These are phyloP conservation scores for Fusarium citri DNA, from an alignment of 2,329 filamentous ascomycete species.

Conservation along the genomic window DNA sequence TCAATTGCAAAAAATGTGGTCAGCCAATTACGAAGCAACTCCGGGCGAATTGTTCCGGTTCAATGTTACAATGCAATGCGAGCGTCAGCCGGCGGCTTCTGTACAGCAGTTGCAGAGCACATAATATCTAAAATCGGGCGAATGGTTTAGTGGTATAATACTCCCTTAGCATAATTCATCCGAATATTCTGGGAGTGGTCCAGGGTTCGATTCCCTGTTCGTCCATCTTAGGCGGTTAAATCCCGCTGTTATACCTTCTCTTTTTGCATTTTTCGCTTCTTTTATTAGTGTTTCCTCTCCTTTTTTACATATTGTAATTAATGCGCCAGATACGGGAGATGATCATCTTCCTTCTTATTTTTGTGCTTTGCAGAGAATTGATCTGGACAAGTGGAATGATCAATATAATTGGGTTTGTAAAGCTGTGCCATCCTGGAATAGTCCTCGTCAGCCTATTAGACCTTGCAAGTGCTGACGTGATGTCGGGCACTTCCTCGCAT, in stretches of 20 bases:
- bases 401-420: rapidly evolving
- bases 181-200: constrained; percentile 33
- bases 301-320: background rate
- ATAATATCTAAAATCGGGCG: background rate
- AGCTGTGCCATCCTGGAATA: no score
- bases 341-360: no score
- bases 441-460: rapidly evolving
- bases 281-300: no score
- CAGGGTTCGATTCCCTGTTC: constrained; percentile 41
- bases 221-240: constrained; percentile 23
- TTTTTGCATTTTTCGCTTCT: background rate
- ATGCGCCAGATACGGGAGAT: rapidly evolving
- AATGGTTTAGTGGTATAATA: constrained; percentile 42
- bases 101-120: rapidly evolving
- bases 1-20: rapidly evolving
- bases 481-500: background rate
- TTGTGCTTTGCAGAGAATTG: no score
- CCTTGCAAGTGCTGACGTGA: background rate
- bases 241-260: background rate
- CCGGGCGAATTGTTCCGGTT: constrained; percentile 28
- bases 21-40: constrained; percentile 10
- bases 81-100: rapidly evolving
- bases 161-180: constrained; percentile 29
- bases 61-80: rapidly evolving
- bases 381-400: no score